Conservation (phyloP, 1,284 basidiomycete species). For the Hortiboletus rubellus region DNA sequence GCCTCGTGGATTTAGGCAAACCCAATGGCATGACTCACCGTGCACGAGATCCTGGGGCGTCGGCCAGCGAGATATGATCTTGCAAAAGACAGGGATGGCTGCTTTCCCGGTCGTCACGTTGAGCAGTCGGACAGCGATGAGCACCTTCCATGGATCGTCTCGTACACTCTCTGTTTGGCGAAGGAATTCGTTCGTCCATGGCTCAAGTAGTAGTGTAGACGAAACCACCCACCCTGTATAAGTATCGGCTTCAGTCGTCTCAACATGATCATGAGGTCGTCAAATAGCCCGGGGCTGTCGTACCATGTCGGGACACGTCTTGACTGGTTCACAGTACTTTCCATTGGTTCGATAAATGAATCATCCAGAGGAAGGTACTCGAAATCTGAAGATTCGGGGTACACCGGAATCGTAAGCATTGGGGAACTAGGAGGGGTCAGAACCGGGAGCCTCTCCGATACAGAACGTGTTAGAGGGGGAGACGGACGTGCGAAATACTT, state of each 20-base stretch:
- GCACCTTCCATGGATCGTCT: slow-evolving; percentile 35
- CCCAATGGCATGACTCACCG: slow-evolving; percentile 37
- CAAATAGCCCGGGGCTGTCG: slow-evolving; percentile 8
- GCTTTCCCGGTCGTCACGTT: slow-evolving; percentile 33
- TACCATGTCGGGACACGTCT: background rate
- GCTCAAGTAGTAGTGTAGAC: background rate
- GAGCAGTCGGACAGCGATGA: slow-evolving; percentile 33
- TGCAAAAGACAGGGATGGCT: slow-evolving; percentile 46
- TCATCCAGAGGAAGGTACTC: background rate
- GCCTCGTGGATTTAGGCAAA: background rate
- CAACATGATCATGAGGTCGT: slow-evolving; percentile 31
- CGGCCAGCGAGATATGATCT: slow-evolving; percentile 52
- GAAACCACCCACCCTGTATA: slow-evolving; percentile 27
- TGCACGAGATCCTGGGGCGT: slow-evolving; percentile 50
- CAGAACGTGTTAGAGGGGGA: background rate
- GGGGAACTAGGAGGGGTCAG: slow-evolving; percentile 12
- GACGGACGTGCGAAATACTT: slow-evolving; percentile 21
- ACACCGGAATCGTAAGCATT: slow-evolving; percentile 1
- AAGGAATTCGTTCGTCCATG: background rate
- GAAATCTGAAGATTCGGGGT: slow-evolving; percentile 7
- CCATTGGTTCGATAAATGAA: background rate
- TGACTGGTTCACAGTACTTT: background rate
- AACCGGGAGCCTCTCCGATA: background rate
- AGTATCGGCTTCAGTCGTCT: slow-evolving; percentile 33
- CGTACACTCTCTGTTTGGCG: slow-evolving; percentile 22